phyloP scores from a whole-genome alignment of 768 basidiomycete genomes.

The Guyanaporus albipodus region DNA sequence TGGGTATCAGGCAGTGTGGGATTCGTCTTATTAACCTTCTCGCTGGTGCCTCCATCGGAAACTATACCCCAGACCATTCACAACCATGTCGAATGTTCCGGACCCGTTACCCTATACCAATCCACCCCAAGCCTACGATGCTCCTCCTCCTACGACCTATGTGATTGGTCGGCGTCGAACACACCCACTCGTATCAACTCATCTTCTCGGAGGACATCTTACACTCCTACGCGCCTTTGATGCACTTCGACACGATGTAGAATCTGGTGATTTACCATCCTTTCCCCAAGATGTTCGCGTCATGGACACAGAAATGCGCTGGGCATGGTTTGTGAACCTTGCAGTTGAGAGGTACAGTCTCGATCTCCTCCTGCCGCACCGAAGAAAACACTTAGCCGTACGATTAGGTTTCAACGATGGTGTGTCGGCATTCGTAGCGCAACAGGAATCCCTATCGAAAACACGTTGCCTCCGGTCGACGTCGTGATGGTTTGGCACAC shows the following conservation, averaged over 20 bases:
- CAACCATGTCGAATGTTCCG: too few relatives aligned
- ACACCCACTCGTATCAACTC: slow-evolving; percentile 16
- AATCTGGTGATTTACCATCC: slow-evolving; percentile 8
- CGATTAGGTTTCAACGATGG: slow-evolving; percentile 38
- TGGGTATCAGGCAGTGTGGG: too few relatives aligned
- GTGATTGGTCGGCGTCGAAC: slow-evolving; percentile 5
- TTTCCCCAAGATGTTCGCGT: slow-evolving; percentile 9
- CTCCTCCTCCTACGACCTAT: slow-evolving; percentile 18
- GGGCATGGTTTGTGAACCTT: slow-evolving; percentile 38
- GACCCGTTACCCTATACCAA: too few relatives aligned
- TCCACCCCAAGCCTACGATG: too few relatives aligned
- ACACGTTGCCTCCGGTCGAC: slow-evolving; percentile 33
- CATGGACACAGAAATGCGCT: slow-evolving; percentile 29
- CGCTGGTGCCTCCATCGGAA: too few relatives aligned
- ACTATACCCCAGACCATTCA: too few relatives aligned
- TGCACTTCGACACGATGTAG: slow-evolving; percentile 19
- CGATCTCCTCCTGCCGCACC: background rate
- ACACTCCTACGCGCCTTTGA: slow-evolving; percentile 27
- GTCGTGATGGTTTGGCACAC: slow-evolving; percentile 41
- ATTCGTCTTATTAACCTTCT: too few relatives aligned
- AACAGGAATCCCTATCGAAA: too few relatives aligned
- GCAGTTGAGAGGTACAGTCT: slow-evolving; percentile 34
- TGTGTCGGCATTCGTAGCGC: slow-evolving; percentile 14
- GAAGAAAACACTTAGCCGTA: too few relatives aligned
- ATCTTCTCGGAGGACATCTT: slow-evolving; percentile 32